These are phyloP conservation scores for Neurospora africana DNA, from an alignment of 495 filamentous ascomycete species.

Conservation along the genomic window DNA sequence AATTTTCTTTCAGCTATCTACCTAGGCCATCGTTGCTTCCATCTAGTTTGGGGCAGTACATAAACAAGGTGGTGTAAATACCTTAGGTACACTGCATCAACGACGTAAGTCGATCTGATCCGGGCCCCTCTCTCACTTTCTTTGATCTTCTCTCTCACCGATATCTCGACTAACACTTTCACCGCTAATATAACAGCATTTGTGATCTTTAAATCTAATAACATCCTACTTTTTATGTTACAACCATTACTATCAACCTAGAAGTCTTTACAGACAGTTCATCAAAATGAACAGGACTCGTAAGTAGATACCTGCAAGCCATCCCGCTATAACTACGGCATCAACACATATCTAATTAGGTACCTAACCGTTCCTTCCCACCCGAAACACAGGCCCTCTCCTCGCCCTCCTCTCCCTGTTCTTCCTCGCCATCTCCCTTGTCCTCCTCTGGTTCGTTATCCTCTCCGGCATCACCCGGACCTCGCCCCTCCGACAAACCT, in stretches of 20 bases:
- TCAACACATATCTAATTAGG: too few species aligned
- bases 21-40: background rate
- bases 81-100: background rate
- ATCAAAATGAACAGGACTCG: constrained; percentile 13
- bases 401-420: constrained; percentile 51
- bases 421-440: constrained; percentile 60
- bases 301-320: constrained; percentile 1
- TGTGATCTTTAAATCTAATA: background rate
- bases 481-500: constrained; percentile 60
- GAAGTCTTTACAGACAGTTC: background rate
- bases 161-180: background rate
- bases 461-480: constrained; percentile 53
- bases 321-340: too few species aligned
- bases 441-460: constrained; percentile 73
- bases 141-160: background rate
- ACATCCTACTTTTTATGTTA: background rate
- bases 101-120: background rate
- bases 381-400: constrained; percentile 17
- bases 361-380: background rate
- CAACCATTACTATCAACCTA: background rate
- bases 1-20: background rate
- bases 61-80: background rate
- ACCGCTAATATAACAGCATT: background rate
- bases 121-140: background rate
- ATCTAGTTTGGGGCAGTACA: background rate